These are phyloP conservation scores for Arachis monticola DNA, from an alignment of 331 rosid species.

Conservation along the genomic window DNA sequence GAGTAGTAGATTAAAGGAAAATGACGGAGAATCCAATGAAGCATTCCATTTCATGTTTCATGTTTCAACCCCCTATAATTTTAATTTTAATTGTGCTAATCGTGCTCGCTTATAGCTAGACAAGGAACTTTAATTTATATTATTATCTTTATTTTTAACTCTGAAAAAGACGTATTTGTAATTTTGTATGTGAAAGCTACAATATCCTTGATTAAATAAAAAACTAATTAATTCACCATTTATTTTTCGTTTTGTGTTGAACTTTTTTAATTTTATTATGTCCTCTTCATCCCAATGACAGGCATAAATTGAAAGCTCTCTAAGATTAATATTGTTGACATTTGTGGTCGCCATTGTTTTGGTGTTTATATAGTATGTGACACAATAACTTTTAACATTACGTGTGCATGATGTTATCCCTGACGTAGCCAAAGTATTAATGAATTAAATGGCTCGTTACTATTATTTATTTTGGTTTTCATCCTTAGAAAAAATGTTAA, in stretches of 20 bases:
- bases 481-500: no score
- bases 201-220: neutral
- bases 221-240: neutral
- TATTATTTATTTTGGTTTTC: neutral
- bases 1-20: neutral
- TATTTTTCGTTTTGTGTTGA: no score
- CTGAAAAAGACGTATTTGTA: neutral
- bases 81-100: neutral
- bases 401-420: conserved; percentile 13
- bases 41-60: neutral
- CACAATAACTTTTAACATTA: neutral
- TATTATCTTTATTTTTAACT: neutral
- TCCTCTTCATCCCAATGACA: no score
- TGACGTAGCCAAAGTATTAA: conserved; percentile 8
- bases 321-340: neutral
- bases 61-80: neutral
- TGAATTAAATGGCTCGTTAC: neutral
- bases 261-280: no score
- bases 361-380: neutral
- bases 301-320: no score
- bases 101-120: neutral
- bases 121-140: neutral
- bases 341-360: neutral
- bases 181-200: neutral
- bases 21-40: neutral